Evolutionary conservation across 768 basidiomycete genomes (phyloP).

Genomic region (Boletus rubescentipes): DNA sequence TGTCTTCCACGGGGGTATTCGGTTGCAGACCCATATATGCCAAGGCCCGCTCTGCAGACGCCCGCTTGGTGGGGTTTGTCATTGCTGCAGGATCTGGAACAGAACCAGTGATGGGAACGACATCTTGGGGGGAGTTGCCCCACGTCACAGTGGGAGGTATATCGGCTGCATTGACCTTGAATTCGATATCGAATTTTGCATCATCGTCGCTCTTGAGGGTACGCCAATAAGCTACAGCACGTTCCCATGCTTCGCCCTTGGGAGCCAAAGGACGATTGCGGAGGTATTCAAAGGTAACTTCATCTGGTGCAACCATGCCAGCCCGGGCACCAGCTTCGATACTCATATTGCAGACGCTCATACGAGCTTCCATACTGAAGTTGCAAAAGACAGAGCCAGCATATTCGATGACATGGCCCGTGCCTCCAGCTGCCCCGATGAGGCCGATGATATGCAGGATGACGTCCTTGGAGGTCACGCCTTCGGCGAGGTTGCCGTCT

Average conservation of each 20-base stretch:
- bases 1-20: slow-evolving; percentile 75
- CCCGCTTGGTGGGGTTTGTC: slow-evolving; percentile 60
- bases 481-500: slow-evolving; percentile 76
- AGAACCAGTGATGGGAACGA: slow-evolving; percentile 74
- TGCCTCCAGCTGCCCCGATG: slow-evolving; percentile 93
- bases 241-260: slow-evolving; percentile 82
- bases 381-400: slow-evolving; percentile 84
- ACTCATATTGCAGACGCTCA: slow-evolving; percentile 94
- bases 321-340: slow-evolving; percentile 93
- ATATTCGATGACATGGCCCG: slow-evolving; percentile 89
- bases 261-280: slow-evolving; percentile 79
- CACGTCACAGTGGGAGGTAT: slow-evolving; percentile 90
- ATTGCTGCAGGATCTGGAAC: slow-evolving; percentile 77
- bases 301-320: slow-evolving; percentile 90
- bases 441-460: slow-evolving; percentile 87
- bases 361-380: slow-evolving; percentile 88
- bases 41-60: slow-evolving; percentile 72
- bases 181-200: slow-evolving; percentile 81
- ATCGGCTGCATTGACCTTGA: slow-evolving; percentile 78
- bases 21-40: slow-evolving; percentile 85
- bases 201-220: slow-evolving; percentile 76
- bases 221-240: slow-evolving; percentile 83
- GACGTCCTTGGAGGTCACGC: slow-evolving; percentile 88
- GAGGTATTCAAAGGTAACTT: slow-evolving; percentile 83
- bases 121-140: slow-evolving; percentile 92